Percentiles rank a stretch among this genome's conserved stretches.
Evolutionary conservation across 2,329 filamentous ascomycete species (phyloP).

Genomic region (Paecilomyces dactylethromorphus): DNA sequence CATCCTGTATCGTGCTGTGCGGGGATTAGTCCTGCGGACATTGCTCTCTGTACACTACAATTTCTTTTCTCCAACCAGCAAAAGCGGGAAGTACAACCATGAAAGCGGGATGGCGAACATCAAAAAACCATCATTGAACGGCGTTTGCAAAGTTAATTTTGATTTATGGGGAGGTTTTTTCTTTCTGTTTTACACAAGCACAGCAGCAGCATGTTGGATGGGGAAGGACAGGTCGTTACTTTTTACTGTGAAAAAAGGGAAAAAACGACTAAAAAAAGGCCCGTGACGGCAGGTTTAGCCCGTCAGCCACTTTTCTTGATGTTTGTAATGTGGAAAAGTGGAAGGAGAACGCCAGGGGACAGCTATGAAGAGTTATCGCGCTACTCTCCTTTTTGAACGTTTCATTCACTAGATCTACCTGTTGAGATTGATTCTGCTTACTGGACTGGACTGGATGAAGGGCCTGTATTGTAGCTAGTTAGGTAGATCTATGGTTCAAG

Average conservation of each 20-base stretch:
- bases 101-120: not conserved
- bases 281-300: constrained; percentile 6
- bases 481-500: constrained; percentile 12
- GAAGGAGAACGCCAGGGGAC: constrained; percentile 8
- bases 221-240: constrained; percentile 1
- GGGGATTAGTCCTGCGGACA: not conserved
- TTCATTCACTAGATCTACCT: constrained; percentile 2
- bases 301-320: constrained; percentile 9
- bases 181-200: constrained; percentile 10
- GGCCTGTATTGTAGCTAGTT: constrained; percentile 22
- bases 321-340: constrained; percentile 4
- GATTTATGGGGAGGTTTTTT: constrained; percentile 8
- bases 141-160: constrained; percentile 7
- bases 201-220: constrained; percentile 4
- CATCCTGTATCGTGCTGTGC: not conserved
- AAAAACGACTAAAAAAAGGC: constrained; percentile 6
- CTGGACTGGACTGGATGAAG: constrained; percentile 13
- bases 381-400: constrained; percentile 6
- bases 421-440: not conserved
- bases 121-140: constrained; percentile 2
- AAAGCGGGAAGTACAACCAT: not conserved
- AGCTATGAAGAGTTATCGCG: constrained; percentile 1
- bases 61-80: not conserved
- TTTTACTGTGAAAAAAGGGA: not conserved
- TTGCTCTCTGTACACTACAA: constrained; percentile 1